These are phyloP conservation scores for Astrothelium macrocarpum DNA, from an alignment of 495 filamentous ascomycete genomes.

Conservation along the genomic window DNA sequence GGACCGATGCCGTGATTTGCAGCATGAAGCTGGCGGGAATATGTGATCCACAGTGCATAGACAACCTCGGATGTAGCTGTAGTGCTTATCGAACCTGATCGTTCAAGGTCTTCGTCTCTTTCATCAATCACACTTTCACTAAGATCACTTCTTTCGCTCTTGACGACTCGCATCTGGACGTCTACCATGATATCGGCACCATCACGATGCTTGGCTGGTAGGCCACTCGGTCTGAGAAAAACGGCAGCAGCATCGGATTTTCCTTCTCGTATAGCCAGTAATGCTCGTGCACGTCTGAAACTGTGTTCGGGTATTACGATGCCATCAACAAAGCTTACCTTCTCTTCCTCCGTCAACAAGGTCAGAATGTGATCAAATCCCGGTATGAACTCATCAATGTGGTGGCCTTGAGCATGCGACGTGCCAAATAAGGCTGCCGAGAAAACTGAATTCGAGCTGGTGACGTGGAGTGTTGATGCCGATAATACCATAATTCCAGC, in stretches of 20 bases:
- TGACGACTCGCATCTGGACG: slow-evolving; percentile 89
- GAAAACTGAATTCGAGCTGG: slow-evolving; percentile 90
- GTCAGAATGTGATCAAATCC: slow-evolving; percentile 74
- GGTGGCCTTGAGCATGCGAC: slow-evolving; percentile 66
- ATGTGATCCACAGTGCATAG: slow-evolving; percentile 94
- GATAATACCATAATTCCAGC: slow-evolving; percentile 90
- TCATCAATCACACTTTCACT: slow-evolving; percentile 41
- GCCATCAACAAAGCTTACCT: slow-evolving; percentile 74
- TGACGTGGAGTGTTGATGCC: slow-evolving; percentile 63
- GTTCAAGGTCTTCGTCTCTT: slow-evolving; percentile 34
- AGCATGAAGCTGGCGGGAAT: slow-evolving; percentile 84
- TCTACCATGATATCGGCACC: slow-evolving; percentile 86
- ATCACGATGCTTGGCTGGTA: slow-evolving; percentile 80
- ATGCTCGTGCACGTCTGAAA: slow-evolving; percentile 78
- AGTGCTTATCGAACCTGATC: slow-evolving; percentile 34
- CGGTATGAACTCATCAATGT: slow-evolving; percentile 72
- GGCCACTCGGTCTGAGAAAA: slow-evolving; percentile 70
- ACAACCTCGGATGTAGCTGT: slow-evolving; percentile 64
- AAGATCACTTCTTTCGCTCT: slow-evolving; percentile 55
- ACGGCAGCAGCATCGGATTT: slow-evolving; percentile 63
- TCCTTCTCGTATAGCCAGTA: slow-evolving; percentile 72
- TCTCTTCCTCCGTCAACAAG: slow-evolving; percentile 76
- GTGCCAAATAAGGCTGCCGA: slow-evolving; percentile 85
- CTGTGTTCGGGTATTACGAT: slow-evolving; percentile 94
- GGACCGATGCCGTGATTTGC: slow-evolving; percentile 46